Evolutionary conservation across 75 land plant genomes (phyloP).

Genomic region (Picea glauca): DNA sequence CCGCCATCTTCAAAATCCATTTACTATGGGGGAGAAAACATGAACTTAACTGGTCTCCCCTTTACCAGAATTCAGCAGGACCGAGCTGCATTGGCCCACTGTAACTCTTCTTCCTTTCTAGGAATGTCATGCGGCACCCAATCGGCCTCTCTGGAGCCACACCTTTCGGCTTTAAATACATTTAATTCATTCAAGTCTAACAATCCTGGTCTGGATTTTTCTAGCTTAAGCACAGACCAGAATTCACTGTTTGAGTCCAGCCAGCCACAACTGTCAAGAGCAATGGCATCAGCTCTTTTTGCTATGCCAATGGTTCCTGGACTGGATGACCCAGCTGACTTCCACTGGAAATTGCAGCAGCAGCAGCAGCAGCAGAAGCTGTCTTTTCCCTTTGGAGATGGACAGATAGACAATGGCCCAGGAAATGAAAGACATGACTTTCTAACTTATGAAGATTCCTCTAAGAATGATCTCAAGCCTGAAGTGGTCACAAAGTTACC

Average conservation of each 20-base stretch:
- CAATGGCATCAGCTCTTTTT: slow-evolving; percentile 2
- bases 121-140: background rate
- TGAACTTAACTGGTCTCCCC: background rate
- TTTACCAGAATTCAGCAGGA: slow-evolving; percentile 9
- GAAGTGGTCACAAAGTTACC: background rate
- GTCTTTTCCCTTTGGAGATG: slow-evolving; percentile 3
- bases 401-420: background rate
- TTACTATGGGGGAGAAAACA: background rate
- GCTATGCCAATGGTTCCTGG: slow-evolving; percentile 5
- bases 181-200: slow-evolving; percentile 11
- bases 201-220: slow-evolving; percentile 11
- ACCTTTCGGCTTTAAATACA: slow-evolving; percentile 4
- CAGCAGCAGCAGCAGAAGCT: slow-evolving; percentile 11
- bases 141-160: background rate
- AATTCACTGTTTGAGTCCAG: slow-evolving; percentile 7
- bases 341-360: slow-evolving; percentile 2
- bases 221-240: background rate
- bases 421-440: slow-evolving; percentile 4
- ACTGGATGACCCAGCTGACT: slow-evolving; percentile 1
- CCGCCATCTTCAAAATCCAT: background rate
- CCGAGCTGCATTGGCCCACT: background rate
- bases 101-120: slow-evolving; percentile 1
- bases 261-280: slow-evolving; percentile 5
- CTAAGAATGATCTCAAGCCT: slow-evolving; percentile 5
- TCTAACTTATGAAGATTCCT: slow-evolving; percentile 3